Evolutionary conservation across 1,284 basidiomycete genomes (phyloP), one percentile per base, ranked within the genome.

Genomic region (Fereydounia khargensis): DNA sequence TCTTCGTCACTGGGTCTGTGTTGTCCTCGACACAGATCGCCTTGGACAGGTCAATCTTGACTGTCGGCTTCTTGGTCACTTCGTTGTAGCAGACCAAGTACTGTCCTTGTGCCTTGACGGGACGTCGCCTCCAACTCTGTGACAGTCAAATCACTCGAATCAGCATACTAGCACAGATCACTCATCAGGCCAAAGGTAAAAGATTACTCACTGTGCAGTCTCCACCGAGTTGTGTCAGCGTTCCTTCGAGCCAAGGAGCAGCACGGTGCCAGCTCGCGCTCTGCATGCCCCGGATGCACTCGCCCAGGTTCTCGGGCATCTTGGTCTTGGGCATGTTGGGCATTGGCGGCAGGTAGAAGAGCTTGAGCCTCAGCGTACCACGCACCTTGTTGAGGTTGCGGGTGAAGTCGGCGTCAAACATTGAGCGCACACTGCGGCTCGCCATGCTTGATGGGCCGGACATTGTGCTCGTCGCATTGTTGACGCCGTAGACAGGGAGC

Each of bases 171-270:
- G 32, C 18, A 28, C 22, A 36, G 23, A 18, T 14, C 14, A 25
- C 11, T 24, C n/a, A 35, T 38, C 34, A 31, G 18, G 17, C 18
- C 6, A 6, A 9, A 27, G 20, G 24, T 11, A 31, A 37, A n/a
- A n/a, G n/a, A n/a, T n/a, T n/a, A n/a, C n/a, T n/a, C n/a, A n/a
- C n/a, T n/a, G n/a, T n/a, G 73, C 91, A 95, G 77, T 95, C 94
- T n/a, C 91, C 94, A 4, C 94, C 94, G 52, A 83, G 84, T 79
- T 98, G 94, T 11, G 94, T 98, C 66, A 98, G 77, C 0, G 85
- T 86, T n/a, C 92, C 91, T 76, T 92, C 86, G 39, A 63, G 57
- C 54, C 69, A 61, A 74, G 92, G 91, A 36, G 87, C 87, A 47
- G 86, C 82, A 77, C 91, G 89, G 74, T 94, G 90, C 91, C 91